phyloP scores from a whole-genome alignment of 495 filamentous ascomycete species.

The Patellaria atrata region DNA sequence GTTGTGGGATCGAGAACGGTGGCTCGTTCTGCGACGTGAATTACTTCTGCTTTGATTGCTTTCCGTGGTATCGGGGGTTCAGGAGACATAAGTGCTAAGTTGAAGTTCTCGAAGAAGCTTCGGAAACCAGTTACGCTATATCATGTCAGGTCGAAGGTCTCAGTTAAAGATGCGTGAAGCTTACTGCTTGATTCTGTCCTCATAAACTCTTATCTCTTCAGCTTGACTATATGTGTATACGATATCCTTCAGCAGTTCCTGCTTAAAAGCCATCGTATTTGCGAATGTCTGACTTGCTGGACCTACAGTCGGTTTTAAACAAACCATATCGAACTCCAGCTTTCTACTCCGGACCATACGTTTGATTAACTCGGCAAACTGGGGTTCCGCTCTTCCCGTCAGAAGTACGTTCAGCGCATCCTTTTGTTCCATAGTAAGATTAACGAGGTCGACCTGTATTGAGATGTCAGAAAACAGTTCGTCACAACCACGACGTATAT shows the following conservation, averaged over 20 bases:
- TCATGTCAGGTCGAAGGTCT: constrained; percentile 8
- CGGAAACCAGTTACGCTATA: constrained; percentile 59
- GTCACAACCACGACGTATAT: neutral
- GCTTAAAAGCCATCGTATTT: constrained; percentile 79
- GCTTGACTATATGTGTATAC: constrained; percentile 72
- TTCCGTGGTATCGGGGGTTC: constrained; percentile 31
- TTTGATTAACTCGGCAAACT: constrained; percentile 66
- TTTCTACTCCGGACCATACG: constrained; percentile 66
- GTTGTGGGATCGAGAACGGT: constrained; percentile 66
- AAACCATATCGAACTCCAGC: constrained; percentile 78
- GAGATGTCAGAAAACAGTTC: constrained; percentile 3
- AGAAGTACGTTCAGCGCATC: constrained; percentile 77
- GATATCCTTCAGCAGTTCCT: constrained; percentile 61
- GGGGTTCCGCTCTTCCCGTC: constrained; percentile 69
- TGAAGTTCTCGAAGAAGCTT: constrained; percentile 62
- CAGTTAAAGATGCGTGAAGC: constrained; percentile 8
- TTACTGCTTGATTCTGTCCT: constrained; percentile 51
- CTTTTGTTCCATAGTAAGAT: constrained; percentile 71
- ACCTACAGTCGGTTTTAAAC: constrained; percentile 71
- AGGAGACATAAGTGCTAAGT: constrained; percentile 33
- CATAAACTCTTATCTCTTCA: constrained; percentile 63
- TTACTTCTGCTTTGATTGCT: constrained; percentile 62
- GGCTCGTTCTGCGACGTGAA: constrained; percentile 68
- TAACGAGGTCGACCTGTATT: constrained; percentile 56
- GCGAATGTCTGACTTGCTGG: constrained; percentile 60